Conservation (phyloP, 345 rosid species). For the Pseudoturritis turrita region DNA sequence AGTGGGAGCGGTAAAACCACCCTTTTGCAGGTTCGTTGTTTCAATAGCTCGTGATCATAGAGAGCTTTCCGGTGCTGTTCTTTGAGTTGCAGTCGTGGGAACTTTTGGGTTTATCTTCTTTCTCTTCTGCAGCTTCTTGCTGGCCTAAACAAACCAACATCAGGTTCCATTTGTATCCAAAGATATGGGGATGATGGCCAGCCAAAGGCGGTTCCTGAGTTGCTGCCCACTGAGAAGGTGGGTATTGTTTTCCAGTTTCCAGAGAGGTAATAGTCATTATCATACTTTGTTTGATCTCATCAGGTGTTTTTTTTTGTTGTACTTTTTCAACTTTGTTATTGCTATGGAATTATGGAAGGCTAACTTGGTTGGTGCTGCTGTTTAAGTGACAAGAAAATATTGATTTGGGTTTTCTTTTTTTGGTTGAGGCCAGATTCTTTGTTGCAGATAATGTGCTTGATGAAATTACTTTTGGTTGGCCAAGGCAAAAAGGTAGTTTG, state of each 20-base stretch:
- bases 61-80: neutral
- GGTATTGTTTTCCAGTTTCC: conserved; percentile 97
- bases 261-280: conserved; percentile 53
- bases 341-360: too few relatives aligned
- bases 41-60: neutral
- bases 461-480: conserved; percentile 92
- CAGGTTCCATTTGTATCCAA: conserved; percentile 76
- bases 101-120: neutral
- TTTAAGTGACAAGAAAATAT: neutral
- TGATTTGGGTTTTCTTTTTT: neutral
- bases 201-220: conserved; percentile 39
- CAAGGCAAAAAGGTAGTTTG: conserved; percentile 63
- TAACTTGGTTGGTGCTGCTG: neutral
- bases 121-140: conserved; percentile 67
- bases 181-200: conserved; percentile 56
- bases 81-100: neutral
- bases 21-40: conserved; percentile 60
- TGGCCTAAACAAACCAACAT: conserved; percentile 79
- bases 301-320: neutral
- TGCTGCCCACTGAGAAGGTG: conserved; percentile 62
- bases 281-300: neutral
- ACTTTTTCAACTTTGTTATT: too few relatives aligned
- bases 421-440: conserved; percentile 51
- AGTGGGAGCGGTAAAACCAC: conserved; percentile 99
- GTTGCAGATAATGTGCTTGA: conserved; percentile 83